Evolutionary conservation across 345 rosid species (phyloP), one percentile per base, ranked within the genome.

Genomic region (Bretschneidera sinensis): DNA sequence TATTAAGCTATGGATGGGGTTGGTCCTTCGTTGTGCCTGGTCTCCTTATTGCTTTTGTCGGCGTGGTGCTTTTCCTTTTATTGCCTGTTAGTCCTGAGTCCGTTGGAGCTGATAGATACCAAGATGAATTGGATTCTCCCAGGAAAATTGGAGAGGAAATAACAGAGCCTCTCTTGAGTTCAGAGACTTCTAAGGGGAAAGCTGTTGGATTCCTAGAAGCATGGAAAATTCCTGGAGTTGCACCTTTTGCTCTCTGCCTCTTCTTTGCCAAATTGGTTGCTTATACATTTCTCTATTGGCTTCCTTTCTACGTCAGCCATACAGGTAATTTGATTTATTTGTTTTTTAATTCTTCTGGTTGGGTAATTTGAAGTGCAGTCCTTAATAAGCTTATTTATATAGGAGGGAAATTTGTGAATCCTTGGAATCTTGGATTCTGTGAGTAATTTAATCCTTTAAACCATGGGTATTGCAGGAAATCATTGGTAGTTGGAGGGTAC

Each of bases 231-330:
- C 97, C 97, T 0, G 99, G 99, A 11, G 97, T 90, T 65, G 90
- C 99, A 45, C 84, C 96, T 31, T 94, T 90, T 60, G 97, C 99
- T 9, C 70, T 90, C 53, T 87, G 99, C 71, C 96, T 94, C 69
- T 94, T 94, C 83, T 94, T 94, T 49, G 73, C 97, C 43, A 94
- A 94, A 67, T 75, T 94, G 74, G 99, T 94, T 48, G 94, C 97
- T 15, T 94, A 94, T 74, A 90, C 99, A 17, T 94, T 94, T 73
- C 97, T 94, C 61, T 94, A 87, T 62, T 94, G 99, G 96, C 97
- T 94, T 61, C 99, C 99, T 54, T 94, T 80, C 88, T 94, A 94
- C 80, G 73, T 92, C 39, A 81, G 92, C 70, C 97, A 87, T 66
- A 90, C 98, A 69, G 98, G 98, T 86, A 81, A 48, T 54, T 69